Base-by-base conservation (phyloP, 2,329 filamentous ascomycete genomes). In the Colletotrichum musae region DNA sequence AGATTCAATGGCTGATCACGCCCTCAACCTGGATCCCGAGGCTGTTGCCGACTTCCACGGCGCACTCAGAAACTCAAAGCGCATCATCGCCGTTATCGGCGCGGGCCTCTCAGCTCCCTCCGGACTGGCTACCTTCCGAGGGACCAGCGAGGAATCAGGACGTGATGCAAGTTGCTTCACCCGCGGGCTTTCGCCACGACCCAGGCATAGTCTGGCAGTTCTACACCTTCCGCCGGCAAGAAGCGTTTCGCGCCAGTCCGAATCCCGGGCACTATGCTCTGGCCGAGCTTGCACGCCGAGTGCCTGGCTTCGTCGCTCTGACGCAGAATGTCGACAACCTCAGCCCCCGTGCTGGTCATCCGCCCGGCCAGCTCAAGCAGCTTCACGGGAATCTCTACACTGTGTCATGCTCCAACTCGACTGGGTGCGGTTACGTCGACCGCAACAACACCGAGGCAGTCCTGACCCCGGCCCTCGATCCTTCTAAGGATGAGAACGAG, bases 181-280 rank as follows among this genome's bases (percentile, higher is more conserved):
- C 89, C 13, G 84, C 86, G 61, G 90, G 90, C 2, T 93, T 92
- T 74, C 76, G 82, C 16, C 76, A 76, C 13, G 83, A 91, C 70
- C 90, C 91, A 1, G 89, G 83, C 4, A 80, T 92, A 4, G 89
- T 92, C n/a, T 93, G 91, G 91, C 89, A 92, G 72, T 92, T 92
- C 77, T 92, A 92, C 81, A 87, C 82, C 75, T 89, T 90, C 75
- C 80, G 89, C 48, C 81, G 90, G 43, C 89, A 91, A 73, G 91
- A 90, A 86, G 88, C 91, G 0, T 80, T 92, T 36, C 81, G 85
- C 50, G 90, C 86, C 4, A 80, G 87, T 58, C 91, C 91, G 0
- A 93, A 93, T 71, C 80, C 82, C 18, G 91, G 89, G 0, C 91
- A 93, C 73, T 87, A 87, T 71, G 91, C 90, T 3, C 81, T 93